These are phyloP conservation scores for Colletotrichum sojae DNA, from an alignment of 2,329 filamentous ascomycete species.

Conservation along the genomic window DNA sequence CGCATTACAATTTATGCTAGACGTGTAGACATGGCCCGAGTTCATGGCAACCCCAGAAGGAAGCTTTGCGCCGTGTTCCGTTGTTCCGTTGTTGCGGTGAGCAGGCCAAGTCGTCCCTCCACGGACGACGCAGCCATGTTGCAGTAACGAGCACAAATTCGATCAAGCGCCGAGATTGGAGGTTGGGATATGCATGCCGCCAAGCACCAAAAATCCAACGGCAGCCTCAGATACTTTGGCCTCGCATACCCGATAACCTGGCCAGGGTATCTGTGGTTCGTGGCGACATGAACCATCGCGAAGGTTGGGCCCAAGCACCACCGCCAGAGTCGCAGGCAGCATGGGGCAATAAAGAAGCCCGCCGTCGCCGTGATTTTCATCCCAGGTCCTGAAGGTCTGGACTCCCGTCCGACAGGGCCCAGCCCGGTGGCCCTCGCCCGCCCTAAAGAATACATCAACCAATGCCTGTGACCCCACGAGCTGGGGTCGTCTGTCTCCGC, in stretches of 20 bases:
- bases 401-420: conserved; percentile 29
- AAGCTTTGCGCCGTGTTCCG: conserved; percentile 5
- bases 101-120: not conserved
- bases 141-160: conserved; percentile 4
- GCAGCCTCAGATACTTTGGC: conserved; percentile 32
- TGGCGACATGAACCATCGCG: conserved; percentile 7
- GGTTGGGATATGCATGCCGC: conserved; percentile 10
- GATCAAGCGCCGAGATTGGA: conserved; percentile 29
- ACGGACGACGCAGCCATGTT: not conserved
- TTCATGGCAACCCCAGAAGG: not conserved
- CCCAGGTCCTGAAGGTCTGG: conserved; percentile 31
- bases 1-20: not conserved
- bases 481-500: conserved; percentile 7
- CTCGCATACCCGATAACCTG: conserved; percentile 33
- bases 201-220: conserved; percentile 28
- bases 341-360: conserved; percentile 27
- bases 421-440: conserved; percentile 13
- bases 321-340: conserved; percentile 23
- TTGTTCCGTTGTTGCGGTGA: conserved; percentile 9
- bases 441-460: conserved; percentile 24
- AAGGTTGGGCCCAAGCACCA: conserved; percentile 4
- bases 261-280: conserved; percentile 22
- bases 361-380: conserved; percentile 19
- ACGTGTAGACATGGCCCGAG: conserved; percentile 10
- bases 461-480: conserved; percentile 11